Percentiles rank a stretch among this genome's conserved stretches.
These are phyloP conservation scores for Podosphaera xanthii DNA, from an alignment of 2,329 filamentous ascomycete species.

Conservation along the genomic window DNA sequence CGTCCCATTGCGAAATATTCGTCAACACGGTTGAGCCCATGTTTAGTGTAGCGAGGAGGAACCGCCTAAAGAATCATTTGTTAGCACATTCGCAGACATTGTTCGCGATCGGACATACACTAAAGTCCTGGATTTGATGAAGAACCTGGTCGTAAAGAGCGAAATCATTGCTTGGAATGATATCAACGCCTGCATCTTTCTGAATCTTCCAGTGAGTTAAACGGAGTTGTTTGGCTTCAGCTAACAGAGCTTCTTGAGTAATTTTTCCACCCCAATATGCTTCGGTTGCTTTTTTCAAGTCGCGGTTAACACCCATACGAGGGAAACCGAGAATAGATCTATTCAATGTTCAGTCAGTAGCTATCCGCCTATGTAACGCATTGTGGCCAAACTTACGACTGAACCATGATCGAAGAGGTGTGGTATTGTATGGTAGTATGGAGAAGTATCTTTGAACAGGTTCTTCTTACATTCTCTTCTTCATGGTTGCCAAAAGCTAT, in stretches of 20 bases:
- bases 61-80: conserved; percentile 35
- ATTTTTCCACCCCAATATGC: conserved; percentile 94
- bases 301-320: conserved; percentile 93
- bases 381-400: conserved; percentile 25
- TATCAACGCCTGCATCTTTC: conserved; percentile 90
- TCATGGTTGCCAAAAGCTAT: neutral
- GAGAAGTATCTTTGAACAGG: conserved; percentile 3
- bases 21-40: conserved; percentile 71
- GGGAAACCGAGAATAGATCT: conserved; percentile 81
- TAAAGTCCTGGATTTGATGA: conserved; percentile 94
- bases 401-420: conserved; percentile 27
- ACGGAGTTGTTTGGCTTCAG: conserved; percentile 91
- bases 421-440: conserved; percentile 1
- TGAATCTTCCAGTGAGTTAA: conserved; percentile 98
- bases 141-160: conserved; percentile 96
- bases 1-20: conserved; percentile 99
- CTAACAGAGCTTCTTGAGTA: conserved; percentile 70
- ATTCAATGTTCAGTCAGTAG: conserved; percentile 4
- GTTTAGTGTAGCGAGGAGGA: conserved; percentile 80
- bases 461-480: neutral
- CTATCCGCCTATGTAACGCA: conserved; percentile 1
- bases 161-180: conserved; percentile 99
- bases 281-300: conserved; percentile 99
- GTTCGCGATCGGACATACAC: conserved; percentile 32
- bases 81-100: neutral